Evolutionary conservation across 176 grass and related monocot species (phyloP), one percentile per base, ranked within the genome.

Genomic region (Elaeis guineensis): DNA sequence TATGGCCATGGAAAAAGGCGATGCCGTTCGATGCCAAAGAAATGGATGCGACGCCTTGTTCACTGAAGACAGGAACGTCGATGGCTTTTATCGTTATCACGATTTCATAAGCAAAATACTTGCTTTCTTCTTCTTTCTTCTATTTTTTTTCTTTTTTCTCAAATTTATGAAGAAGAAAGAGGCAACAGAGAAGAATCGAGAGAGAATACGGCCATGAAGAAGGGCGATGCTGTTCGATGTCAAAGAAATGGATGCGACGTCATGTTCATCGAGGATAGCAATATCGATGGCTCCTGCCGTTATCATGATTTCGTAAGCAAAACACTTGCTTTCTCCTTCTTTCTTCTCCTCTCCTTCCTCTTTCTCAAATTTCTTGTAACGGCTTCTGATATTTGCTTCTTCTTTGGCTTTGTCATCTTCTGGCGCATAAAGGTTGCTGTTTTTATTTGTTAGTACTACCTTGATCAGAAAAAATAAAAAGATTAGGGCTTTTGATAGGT

Each of bases 161-260:
- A 15, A 49, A 30, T 21, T 16, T 16, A n/a, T n/a, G n/a, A n/a
- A n/a, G n/a, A n/a, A 28, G n/a, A n/a, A n/a, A n/a, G 25, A 4
- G 25, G 25, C 3, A 26, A 26, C 4, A 28, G 26, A 5, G 26
- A 28, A 28, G 26, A n/a, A n/a, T n/a, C n/a, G n/a, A n/a, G n/a
- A n/a, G n/a, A n/a, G n/a, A n/a, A n/a, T n/a, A 68, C 74, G 17
- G 48, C 72, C 58, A 80, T 74, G 79, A 77, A 77, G 51, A 77
- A 78, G 64, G 75, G 26, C 65, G 62, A 29, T 68, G 26, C 79
- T 21, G 69, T 80, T 51, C 72, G 81, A 70, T 97, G 92, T 83
- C 86, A 97, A 66, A 80, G 92, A 48, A 91, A 91, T 5, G 87
- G 92, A 17, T 97, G 92, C 69, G 80, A 96, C 50, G 83, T 86